Base-by-base conservation (phyloP, 2,329 filamentous ascomycete genomes). In the Epicoccum sorghinum region DNA sequence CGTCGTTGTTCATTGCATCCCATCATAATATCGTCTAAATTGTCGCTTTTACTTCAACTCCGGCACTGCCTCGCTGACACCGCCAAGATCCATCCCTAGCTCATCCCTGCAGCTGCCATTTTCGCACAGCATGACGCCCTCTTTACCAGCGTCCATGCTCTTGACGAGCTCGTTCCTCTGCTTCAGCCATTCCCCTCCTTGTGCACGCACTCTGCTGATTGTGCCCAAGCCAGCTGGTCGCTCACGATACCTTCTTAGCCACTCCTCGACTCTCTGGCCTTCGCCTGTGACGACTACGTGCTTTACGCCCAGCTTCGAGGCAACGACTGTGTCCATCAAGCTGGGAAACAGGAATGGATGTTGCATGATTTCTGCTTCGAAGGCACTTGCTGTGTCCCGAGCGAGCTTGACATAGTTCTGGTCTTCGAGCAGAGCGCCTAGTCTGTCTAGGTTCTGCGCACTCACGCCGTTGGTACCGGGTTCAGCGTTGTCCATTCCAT, bases 331-430 rank as follows among this genome's bases (percentile, higher is more conserved):
- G 3, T 86, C 84, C 65, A 98, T 81, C 64, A 98, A 81, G 4
- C 89, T 89, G 0, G 90, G 88, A 75, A 96, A 98, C 2, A 98
- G 81, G 81, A 95, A 96, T 0, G 95, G 92, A 66, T 98, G 92
- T 73, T 98, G 92, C 68, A 96, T 81, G 63, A 96, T 87, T 77
- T 99, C 95, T 0, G 90, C 88, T 64, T 96, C 91, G 63, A 99
- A 99, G 0, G 92, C 91, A 55, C 86, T 86, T 57, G 93, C 86
- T 0, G 91, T 95, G 61, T 89, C 84, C 45, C 84, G 83, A 0
- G 91, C 92, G 45, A 87, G 80, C 46, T 79, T 78, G 0, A 81
- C 81, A 67, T 91, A 93, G 3, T 75, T 73, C 2, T 85, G 77
- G 59, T 91, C 86, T 41, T 85, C 83, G 0, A 96, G 80, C 1